Conservation (phyloP, 2,329 filamentous ascomycete species). For the Fusarium oligoseptatum region DNA sequence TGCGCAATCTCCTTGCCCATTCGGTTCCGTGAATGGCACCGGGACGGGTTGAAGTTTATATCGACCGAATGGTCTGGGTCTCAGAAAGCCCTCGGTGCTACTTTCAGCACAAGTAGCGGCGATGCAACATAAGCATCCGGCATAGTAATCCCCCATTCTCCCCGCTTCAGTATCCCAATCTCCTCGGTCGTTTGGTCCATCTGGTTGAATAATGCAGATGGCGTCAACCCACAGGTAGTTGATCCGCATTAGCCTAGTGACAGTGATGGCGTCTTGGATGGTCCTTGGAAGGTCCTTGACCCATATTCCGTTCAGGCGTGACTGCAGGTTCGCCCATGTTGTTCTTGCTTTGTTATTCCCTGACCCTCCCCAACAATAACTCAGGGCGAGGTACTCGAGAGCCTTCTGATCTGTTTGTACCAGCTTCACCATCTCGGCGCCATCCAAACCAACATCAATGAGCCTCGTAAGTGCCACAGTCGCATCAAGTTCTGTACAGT, state of each 20-base stretch:
- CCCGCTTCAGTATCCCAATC: slow-evolving; percentile 7
- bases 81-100: slow-evolving; percentile 6
- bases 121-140: background rate
- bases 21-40: background rate
- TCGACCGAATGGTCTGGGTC: background rate
- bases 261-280: slow-evolving; percentile 1
- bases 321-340: background rate
- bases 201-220: slow-evolving; percentile 7
- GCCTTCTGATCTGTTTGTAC: background rate
- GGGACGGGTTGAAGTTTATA: background rate
- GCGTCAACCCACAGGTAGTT: slow-evolving; percentile 7
- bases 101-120: background rate
- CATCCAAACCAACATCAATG: background rate
- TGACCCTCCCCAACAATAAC: slow-evolving; percentile 3
- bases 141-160: slow-evolving; percentile 12
- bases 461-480: background rate
- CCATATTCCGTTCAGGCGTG: background rate
- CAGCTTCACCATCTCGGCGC: background rate
- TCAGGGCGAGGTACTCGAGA: background rate
- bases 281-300: background rate
- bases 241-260: background rate
- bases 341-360: slow-evolving; percentile 4
- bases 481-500: background rate
- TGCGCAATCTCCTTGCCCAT: too few relatives aligned
- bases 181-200: background rate